Evolutionary conservation across 257 asterid species (phyloP).

Genomic region (Handroanthus guayacan): DNA sequence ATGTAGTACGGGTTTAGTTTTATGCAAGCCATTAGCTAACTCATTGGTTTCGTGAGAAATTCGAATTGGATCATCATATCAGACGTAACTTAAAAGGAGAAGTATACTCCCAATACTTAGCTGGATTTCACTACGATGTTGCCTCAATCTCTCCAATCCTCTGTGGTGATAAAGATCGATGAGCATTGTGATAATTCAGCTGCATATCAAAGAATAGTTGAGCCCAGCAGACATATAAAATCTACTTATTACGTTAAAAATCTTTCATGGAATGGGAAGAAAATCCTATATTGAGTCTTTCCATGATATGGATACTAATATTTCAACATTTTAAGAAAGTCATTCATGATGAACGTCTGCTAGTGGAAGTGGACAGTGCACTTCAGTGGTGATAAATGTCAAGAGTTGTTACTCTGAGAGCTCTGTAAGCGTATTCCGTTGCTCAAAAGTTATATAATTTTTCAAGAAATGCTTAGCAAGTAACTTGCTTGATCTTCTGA

Average conservation of each 20-base stretch:
- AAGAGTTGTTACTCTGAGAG: too few species aligned
- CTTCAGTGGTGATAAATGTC: too few species aligned
- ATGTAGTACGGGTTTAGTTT: background rate
- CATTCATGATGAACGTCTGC: too few species aligned
- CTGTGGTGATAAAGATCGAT: conserved; percentile 7
- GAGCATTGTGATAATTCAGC: background rate
- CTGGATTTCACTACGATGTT: conserved; percentile 24
- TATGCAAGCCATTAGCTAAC: background rate
- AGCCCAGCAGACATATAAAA: background rate
- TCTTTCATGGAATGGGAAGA: background rate
- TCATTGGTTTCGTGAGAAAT: background rate
- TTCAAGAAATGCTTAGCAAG: background rate
- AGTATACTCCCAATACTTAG: conserved; percentile 6
- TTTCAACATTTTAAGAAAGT: too few species aligned
- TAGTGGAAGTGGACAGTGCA: too few species aligned
- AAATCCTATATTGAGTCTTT: background rate
- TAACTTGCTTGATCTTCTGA: background rate
- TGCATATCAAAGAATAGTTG: too few species aligned
- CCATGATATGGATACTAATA: too few species aligned
- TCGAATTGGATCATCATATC: conserved; percentile 5
- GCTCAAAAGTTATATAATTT: background rate
- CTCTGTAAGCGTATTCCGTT: background rate
- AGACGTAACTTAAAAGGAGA: background rate
- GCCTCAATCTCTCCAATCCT: background rate
- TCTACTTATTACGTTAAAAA: background rate